Base-by-base conservation (phyloP, 2,329 filamentous ascomycete species). In the Orbilia ellipsospora region DNA sequence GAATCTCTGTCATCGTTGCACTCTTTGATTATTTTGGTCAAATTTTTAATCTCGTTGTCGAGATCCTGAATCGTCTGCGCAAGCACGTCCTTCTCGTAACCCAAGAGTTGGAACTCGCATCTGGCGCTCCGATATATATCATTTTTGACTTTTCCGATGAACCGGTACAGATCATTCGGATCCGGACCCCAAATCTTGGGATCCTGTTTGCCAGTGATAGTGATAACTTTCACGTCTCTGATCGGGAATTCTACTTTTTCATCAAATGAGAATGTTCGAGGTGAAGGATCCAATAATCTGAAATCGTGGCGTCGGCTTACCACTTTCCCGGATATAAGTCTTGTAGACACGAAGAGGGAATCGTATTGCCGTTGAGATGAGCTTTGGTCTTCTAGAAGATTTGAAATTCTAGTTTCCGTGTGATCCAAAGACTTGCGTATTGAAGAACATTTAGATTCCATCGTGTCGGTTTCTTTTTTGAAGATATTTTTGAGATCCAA, bases 61-160 rank as follows among this genome's bases (percentile, higher is more conserved):
- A 59, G 55, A 40, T 16, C 55, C 31, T 44, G 13, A n/a, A 59
- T 59, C 26, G 12, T 16, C 7, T 59, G 16, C 12, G 55, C 28
- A 13, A 18, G 28, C 8, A 59, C 55, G 4, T 59, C 55, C 31
- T 42, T 40, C 31, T 59, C 55, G 55, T 59, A 59, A 8, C 55
- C 55, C 15, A 59, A 15, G 28, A 59, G 55, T 3, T 59, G 12
- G 16, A 59, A 59, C 28, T 59, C 26, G 31, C 55, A 59, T 42
- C 40, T 59, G 12, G 55, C 55, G 31, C 55, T 59, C 10, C 31
- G 18, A 28, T 20, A 44, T n/a, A 59, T 44, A 18, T 59, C 55
- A 42, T 59, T 59, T 4, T 59, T 59, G 15, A 59, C 55, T 2
- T 40, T 42, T 44, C 55, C 55, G 5, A 59, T 26, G 31, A 59